phyloP scores from a whole-genome alignment of 169 alveolate species.

The Plasmodium yoelii region DNA sequence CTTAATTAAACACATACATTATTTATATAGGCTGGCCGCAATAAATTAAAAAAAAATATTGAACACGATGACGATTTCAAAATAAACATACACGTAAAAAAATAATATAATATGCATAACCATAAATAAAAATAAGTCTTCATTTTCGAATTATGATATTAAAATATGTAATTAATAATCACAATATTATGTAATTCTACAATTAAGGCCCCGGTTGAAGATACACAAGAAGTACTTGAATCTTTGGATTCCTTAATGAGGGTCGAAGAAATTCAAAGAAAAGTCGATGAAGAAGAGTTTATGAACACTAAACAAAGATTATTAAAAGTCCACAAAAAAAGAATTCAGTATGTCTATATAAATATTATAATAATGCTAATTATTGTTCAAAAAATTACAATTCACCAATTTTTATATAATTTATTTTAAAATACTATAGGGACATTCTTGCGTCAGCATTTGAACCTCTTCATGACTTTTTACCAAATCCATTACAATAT shows the following conservation, averaged over 20 bases:
- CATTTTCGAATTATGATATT: no score
- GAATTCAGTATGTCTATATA: slow-evolving; percentile 78
- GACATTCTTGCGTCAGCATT: slow-evolving; percentile 84
- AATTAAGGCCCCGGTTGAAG: slow-evolving; percentile 56
- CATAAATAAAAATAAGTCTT: slow-evolving; percentile 61
- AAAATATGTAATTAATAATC: no score
- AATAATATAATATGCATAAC: slow-evolving; percentile 56
- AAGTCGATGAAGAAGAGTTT: slow-evolving; percentile 83
- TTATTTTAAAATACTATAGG: slow-evolving; percentile 54
- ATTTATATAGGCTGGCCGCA: slow-evolving; percentile 48
- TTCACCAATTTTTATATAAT: background rate
- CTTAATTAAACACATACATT: slow-evolving; percentile 3
- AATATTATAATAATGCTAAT: background rate
- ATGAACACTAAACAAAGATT: slow-evolving; percentile 82
- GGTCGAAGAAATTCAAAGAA: slow-evolving; percentile 84
- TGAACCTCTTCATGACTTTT: slow-evolving; percentile 85
- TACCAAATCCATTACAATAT: slow-evolving; percentile 43
- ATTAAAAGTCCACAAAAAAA: slow-evolving; percentile 80
- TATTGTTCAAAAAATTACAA: background rate
- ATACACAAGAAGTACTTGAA: slow-evolving; percentile 33
- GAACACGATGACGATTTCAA: slow-evolving; percentile 75
- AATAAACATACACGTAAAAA: slow-evolving; percentile 73
- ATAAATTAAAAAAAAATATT: slow-evolving; percentile 65
- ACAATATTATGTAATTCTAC: slow-evolving; percentile 6
- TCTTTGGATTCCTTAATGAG: slow-evolving; percentile 82